phyloP scores from a whole-genome alignment of 176 grass and related monocot genomes.

The Chloris gayana region DNA sequence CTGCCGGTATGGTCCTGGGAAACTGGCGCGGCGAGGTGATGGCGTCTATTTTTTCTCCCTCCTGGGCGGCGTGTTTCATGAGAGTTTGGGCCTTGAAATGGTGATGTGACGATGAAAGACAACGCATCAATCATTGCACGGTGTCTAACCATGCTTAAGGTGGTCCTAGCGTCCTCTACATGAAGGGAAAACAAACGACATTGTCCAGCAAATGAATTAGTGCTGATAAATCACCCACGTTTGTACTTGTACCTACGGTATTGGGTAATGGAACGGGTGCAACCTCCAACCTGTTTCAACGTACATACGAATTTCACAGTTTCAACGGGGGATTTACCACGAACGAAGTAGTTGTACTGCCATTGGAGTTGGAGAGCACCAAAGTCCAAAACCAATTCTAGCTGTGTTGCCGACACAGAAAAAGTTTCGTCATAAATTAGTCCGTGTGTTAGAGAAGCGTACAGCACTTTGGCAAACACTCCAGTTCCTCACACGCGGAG shows the following conservation, averaged over 20 bases:
- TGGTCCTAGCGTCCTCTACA: not conserved
- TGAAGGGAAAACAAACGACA: not conserved
- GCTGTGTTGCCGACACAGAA: slow-evolving; percentile 4
- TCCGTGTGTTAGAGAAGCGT: not conserved
- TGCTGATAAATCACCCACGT: not conserved
- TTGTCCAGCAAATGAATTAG: not conserved
- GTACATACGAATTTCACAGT: too few species aligned
- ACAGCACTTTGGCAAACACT: not conserved
- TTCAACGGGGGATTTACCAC: not conserved
- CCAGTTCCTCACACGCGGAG: not conserved
- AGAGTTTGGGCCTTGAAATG: not conserved
- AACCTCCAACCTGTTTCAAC: too few species aligned
- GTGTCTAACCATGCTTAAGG: not conserved
- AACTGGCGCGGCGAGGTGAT: not conserved
- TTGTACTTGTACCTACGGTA: too few species aligned
- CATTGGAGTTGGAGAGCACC: not conserved
- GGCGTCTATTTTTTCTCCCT: not conserved
- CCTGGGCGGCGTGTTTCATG: not conserved
- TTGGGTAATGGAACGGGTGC: too few species aligned
- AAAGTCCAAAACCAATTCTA: not conserved
- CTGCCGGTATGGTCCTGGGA: not conserved
- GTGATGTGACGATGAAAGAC: not conserved
- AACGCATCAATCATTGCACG: not conserved
- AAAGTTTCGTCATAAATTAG: not conserved
- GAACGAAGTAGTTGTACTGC: not conserved